Percentiles rank a stretch among this genome's conserved stretches.
Conservation (phyloP, 805 yeast species). For the Lachancea thermotolerans region DNA sequence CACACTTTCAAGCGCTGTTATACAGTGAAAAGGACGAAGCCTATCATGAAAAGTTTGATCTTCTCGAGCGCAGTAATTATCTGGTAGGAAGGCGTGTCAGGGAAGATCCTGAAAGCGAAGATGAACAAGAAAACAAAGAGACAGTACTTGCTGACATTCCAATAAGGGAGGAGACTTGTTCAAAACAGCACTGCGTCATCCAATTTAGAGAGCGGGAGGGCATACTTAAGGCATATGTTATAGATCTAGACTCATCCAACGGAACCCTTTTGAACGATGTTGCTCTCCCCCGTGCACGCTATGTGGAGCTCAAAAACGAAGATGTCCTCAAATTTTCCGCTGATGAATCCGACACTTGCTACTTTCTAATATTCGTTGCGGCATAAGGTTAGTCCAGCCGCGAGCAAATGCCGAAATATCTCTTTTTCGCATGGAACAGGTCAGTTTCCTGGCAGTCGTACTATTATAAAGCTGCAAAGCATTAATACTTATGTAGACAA, state of each 20-base stretch:
- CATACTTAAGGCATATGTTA: constrained; percentile 33
- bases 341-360: constrained; percentile 27
- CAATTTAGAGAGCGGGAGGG: constrained; percentile 34
- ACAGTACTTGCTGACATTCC: constrained; percentile 32
- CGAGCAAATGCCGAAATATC: too few relatives aligned
- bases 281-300: constrained; percentile 35
- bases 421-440: not conserved
- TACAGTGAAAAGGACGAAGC: constrained; percentile 26
- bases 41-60: constrained; percentile 17
- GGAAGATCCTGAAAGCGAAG: constrained; percentile 3
- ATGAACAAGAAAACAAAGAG: constrained; percentile 13
- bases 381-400: constrained; percentile 1
- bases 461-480: not conserved
- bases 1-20: constrained; percentile 25
- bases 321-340: constrained; percentile 39
- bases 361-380: constrained; percentile 21
- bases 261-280: constrained; percentile 40
- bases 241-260: constrained; percentile 43
- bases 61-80: constrained; percentile 26
- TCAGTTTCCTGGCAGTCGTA: too few relatives aligned
- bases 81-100: constrained; percentile 34
- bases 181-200: constrained; percentile 44
- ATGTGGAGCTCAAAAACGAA: constrained; percentile 36
- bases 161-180: constrained; percentile 33
- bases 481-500: not conserved